A percentile compares a stretch with the other conserved stretches of the same genome.
Conservation (phyloP, 2,329 filamentous ascomycete species). For the Ceratocystis albifundus region DNA sequence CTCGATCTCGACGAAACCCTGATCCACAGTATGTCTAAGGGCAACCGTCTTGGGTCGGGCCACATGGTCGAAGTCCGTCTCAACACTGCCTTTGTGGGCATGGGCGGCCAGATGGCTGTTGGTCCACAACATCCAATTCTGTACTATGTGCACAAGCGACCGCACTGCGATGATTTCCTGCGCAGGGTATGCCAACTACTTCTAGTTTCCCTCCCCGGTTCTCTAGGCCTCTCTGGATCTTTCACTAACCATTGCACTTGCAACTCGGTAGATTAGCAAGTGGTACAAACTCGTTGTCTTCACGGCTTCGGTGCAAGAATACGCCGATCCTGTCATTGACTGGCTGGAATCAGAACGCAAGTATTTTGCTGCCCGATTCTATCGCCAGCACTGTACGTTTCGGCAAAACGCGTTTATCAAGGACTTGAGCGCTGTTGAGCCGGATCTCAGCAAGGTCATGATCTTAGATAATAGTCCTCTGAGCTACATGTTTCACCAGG, state of each 20-base stretch:
- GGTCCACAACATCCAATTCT: slow-evolving; percentile 90
- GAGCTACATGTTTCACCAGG: slow-evolving; percentile 98
- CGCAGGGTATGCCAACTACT: slow-evolving; percentile 49
- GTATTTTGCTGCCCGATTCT: slow-evolving; percentile 87
- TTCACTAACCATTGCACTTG: slow-evolving; percentile 25
- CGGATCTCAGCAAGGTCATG: slow-evolving; percentile 95
- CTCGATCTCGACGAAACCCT: slow-evolving; percentile 93
- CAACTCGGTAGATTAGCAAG: slow-evolving; percentile 57
- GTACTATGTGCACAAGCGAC: slow-evolving; percentile 97
- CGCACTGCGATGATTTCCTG: slow-evolving; percentile 92
- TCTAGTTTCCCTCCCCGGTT: not conserved
- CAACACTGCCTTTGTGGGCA: slow-evolving; percentile 57
- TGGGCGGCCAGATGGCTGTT: slow-evolving; percentile 52
- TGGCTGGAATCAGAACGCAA: slow-evolving; percentile 96
- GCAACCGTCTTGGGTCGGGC: slow-evolving; percentile 85
- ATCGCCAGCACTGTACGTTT: slow-evolving; percentile 93
- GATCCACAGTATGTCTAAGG: slow-evolving; percentile 96
- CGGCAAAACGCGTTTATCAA: slow-evolving; percentile 97
- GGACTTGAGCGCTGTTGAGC: slow-evolving; percentile 89
- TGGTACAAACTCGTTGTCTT: slow-evolving; percentile 98
- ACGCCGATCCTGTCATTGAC: slow-evolving; percentile 96
- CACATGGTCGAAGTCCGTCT: slow-evolving; percentile 98
- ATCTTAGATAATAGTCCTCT: slow-evolving; percentile 97
- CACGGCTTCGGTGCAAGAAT: slow-evolving; percentile 95
- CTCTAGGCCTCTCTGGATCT: not conserved